phyloP scores from a whole-genome alignment of 2,329 filamentous ascomycete species.

The Fusarium citri region DNA sequence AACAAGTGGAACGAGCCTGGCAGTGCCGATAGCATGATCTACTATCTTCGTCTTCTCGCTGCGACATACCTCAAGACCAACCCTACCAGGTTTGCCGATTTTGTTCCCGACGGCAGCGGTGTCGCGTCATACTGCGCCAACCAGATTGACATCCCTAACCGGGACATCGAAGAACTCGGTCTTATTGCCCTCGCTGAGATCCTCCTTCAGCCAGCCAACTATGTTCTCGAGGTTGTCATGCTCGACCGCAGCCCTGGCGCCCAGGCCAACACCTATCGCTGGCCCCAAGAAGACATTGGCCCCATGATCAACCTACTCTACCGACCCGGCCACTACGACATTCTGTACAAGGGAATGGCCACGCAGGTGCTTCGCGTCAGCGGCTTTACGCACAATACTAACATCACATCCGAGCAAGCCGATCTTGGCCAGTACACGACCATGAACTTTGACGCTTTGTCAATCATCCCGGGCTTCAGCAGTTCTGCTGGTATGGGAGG shows the following conservation, averaged over 20 bases:
- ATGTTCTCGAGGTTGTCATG: conserved; percentile 89
- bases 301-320: conserved; percentile 70
- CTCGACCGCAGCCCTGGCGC: conserved; percentile 85
- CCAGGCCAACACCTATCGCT: conserved; percentile 77
- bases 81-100: conserved; percentile 75
- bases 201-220: conserved; percentile 80
- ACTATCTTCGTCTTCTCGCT: conserved; percentile 84
- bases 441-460: conserved; percentile 57
- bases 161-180: conserved; percentile 93
- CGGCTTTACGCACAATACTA: conserved; percentile 59
- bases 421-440: conserved; percentile 57
- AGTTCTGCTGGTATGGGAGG: conserved; percentile 33
- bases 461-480: conserved; percentile 61
- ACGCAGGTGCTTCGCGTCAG: conserved; percentile 67
- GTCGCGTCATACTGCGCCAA: conserved; percentile 76
- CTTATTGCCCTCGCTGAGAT: conserved; percentile 81
- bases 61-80: conserved; percentile 86
- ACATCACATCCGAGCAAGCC: conserved; percentile 55
- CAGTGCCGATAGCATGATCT: conserved; percentile 81
- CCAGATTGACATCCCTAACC: conserved; percentile 78
- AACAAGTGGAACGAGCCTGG: conserved; percentile 79
- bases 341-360: conserved; percentile 76
- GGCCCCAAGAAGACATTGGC: conserved; percentile 66
- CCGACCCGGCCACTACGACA: conserved; percentile 90
- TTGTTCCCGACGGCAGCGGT: conserved; percentile 70